phyloP scores from a whole-genome alignment of 495 filamentous ascomycete genomes.

The Entonaema liquescens region DNA sequence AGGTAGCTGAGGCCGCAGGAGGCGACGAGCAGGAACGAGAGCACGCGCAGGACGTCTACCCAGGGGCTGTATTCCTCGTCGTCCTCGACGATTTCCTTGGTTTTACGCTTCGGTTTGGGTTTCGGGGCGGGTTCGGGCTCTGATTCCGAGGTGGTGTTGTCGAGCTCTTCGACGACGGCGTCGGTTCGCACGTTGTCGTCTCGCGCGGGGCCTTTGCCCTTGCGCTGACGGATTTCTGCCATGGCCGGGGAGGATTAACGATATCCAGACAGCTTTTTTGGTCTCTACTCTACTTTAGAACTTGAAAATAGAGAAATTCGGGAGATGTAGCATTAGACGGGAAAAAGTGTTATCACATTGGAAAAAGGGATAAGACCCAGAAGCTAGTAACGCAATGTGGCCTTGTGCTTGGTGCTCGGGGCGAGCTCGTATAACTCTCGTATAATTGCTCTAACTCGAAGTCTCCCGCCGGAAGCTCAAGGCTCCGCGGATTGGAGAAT shows the following conservation, averaged over 20 bases:
- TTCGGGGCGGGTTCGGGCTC: constrained; percentile 36
- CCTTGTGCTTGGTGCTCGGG: constrained; percentile 3
- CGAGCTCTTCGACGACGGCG: constrained; percentile 41
- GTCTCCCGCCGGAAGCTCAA: constrained; percentile 25
- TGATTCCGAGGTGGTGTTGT: constrained; percentile 43
- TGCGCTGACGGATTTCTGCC: constrained; percentile 43
- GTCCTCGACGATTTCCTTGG: constrained; percentile 52
- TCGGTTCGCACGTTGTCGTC: constrained; percentile 9
- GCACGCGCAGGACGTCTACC: constrained; percentile 78
- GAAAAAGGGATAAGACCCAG: not conserved
- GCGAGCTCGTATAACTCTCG: constrained; percentile 16
- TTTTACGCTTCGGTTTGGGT: constrained; percentile 29
- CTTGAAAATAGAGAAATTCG: not conserved
- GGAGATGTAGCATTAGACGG: not conserved
- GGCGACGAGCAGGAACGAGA: constrained; percentile 73
- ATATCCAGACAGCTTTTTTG: not conserved
- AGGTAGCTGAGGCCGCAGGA: constrained; percentile 80
- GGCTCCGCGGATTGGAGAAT: constrained; percentile 33
- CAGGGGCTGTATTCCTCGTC: constrained; percentile 54
- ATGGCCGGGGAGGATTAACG: constrained; percentile 9
- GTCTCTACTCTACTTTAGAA: not conserved
- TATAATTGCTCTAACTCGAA: constrained; percentile 15
- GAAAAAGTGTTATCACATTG: not conserved
- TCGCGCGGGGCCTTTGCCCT: constrained; percentile 28
- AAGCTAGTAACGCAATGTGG: constrained; percentile 30